Percentiles rank a stretch among this genome's conserved stretches.
Conservation (phyloP, 495 filamentous ascomycete genomes). For the Barbatosphaeria neglecta region DNA sequence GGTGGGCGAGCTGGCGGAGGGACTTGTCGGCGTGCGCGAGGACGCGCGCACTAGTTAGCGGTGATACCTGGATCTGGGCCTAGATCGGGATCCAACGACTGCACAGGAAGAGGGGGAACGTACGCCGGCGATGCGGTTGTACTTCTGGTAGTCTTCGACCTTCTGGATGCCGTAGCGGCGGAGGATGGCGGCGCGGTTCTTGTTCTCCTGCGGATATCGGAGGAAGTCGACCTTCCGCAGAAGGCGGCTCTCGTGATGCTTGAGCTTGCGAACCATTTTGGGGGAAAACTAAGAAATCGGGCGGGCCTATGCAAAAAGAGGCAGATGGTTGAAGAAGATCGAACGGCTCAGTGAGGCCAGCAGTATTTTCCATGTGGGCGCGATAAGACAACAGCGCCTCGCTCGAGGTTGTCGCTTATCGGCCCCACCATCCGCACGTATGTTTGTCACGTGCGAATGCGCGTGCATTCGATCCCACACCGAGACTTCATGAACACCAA, state of each 20-base stretch:
- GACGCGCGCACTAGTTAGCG: neutral
- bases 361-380: no score
- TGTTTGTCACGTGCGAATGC: no score
- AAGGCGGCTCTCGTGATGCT: slow-evolving; percentile 70
- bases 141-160: slow-evolving; percentile 74
- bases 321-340: no score
- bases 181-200: slow-evolving; percentile 66
- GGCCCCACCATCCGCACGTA: no score
- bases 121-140: slow-evolving; percentile 74
- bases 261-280: slow-evolving; percentile 81
- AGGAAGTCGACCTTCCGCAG: slow-evolving; percentile 92
- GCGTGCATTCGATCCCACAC: no score
- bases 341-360: no score
- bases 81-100: neutral
- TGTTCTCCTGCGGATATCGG: slow-evolving; percentile 78
- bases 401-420: no score
- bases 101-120: slow-evolving; percentile 6
- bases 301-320: no score
- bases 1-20: slow-evolving; percentile 78
- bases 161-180: slow-evolving; percentile 81
- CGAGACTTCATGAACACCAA: no score
- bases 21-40: slow-evolving; percentile 32
- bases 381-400: no score
- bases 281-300: no score
- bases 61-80: no score